These are phyloP conservation scores for Patellaria atrata DNA, from an alignment of 495 filamentous ascomycete genomes.

Conservation along the genomic window DNA sequence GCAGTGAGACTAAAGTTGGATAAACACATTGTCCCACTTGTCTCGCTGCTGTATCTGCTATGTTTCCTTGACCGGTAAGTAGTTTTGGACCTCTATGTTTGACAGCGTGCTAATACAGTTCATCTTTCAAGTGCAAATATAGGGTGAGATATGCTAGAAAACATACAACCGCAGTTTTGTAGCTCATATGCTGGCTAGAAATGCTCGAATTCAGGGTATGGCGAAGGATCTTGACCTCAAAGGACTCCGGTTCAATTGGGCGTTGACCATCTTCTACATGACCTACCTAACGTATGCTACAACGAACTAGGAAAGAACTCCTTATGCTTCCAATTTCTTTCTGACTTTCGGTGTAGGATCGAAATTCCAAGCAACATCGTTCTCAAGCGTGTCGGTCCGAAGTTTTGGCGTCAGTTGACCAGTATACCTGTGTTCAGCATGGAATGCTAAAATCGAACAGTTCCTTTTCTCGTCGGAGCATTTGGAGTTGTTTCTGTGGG, in stretches of 20 bases:
- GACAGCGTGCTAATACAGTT: too few species aligned
- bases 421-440: too few species aligned
- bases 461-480: conserved; percentile 32
- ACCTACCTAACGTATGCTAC: too few species aligned
- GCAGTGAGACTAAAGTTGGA: conserved; percentile 37
- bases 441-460: too few species aligned
- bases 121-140: too few species aligned
- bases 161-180: too few species aligned
- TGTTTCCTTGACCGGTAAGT: conserved; percentile 46
- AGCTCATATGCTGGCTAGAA: conserved; percentile 28
- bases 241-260: conserved; percentile 41
- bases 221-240: conserved; percentile 37
- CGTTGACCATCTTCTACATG: conserved; percentile 28
- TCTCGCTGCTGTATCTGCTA: conserved; percentile 40
- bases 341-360: too few species aligned
- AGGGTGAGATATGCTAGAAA: too few species aligned
- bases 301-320: too few species aligned
- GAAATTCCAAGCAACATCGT: conserved; percentile 19
- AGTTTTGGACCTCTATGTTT: too few species aligned
- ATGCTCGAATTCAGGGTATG: conserved; percentile 49
- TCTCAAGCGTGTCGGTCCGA: conserved; percentile 14
- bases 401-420: too few species aligned
- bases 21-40: conserved; percentile 36
- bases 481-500: conserved; percentile 34
- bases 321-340: too few species aligned